phyloP scores from a whole-genome alignment of 2,329 filamentous ascomycete species.

The Trichoderma sp. region DNA sequence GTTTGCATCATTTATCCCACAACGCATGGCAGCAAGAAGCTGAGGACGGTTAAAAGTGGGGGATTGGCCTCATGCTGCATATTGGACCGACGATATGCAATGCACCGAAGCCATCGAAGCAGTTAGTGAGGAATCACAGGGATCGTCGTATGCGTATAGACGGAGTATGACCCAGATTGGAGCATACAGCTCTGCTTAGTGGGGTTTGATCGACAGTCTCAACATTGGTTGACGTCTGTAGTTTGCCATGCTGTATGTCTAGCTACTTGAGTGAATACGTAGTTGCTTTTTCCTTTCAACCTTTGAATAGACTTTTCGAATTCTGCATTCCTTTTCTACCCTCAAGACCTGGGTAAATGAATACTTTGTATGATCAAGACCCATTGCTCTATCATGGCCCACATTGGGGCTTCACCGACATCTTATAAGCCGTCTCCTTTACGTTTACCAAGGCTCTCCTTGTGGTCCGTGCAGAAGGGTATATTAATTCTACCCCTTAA shows the following conservation, averaged over 20 bases:
- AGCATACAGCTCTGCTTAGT: not conserved
- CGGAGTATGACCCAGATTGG: not conserved
- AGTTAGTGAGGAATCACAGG: not conserved
- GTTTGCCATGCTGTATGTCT: not conserved
- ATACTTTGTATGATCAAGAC: not conserved
- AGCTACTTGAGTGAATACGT: not conserved
- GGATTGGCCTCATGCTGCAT: slow-evolving; percentile 9
- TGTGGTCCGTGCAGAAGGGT: slow-evolving; percentile 31
- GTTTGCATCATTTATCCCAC: not conserved
- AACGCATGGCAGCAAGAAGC: not conserved
- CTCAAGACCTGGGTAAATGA: not conserved
- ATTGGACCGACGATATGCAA: slow-evolving; percentile 12
- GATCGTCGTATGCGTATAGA: not conserved
- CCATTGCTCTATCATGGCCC: slow-evolving; percentile 26
- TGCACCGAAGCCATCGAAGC: not conserved
- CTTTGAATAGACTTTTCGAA: not conserved
- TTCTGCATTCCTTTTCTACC: not conserved
- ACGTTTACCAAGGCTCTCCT: slow-evolving; percentile 26
- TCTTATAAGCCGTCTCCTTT: slow-evolving; percentile 2
- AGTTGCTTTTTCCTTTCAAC: not conserved
- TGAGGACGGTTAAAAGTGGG: slow-evolving; percentile 22
- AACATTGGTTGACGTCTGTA: not conserved
- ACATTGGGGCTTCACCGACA: slow-evolving; percentile 25
- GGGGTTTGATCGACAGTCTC: not conserved
- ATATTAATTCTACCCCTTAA: slow-evolving; percentile 25